Percentiles rank a stretch among this genome's conserved stretches.
phyloP scores from a whole-genome alignment of 352 stramenopile genomes.

The Phytophthora cactorum region DNA sequence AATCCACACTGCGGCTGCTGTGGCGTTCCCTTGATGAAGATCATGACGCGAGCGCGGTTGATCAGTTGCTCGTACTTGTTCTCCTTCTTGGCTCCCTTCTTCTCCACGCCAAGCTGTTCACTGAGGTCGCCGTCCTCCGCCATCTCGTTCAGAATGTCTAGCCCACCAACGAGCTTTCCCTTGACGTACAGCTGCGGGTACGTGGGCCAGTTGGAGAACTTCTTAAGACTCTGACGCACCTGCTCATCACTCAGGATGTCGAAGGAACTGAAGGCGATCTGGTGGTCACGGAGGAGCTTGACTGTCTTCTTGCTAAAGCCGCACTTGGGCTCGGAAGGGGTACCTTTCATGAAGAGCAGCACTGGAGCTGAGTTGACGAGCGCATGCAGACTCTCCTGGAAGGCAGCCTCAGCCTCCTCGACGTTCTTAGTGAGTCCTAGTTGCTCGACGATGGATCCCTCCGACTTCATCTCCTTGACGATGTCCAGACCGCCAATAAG shows the following conservation, averaged over 20 bases:
- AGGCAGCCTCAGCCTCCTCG: slow-evolving; percentile 76
- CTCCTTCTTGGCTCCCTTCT: slow-evolving; percentile 79
- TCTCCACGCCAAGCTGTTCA: slow-evolving; percentile 90
- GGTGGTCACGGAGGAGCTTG: slow-evolving; percentile 89
- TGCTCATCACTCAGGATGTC: slow-evolving; percentile 95
- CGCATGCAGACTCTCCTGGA: slow-evolving; percentile 85
- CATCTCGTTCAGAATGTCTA: slow-evolving; percentile 97
- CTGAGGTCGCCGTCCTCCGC: slow-evolving; percentile 89
- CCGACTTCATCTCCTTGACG: slow-evolving; percentile 95
- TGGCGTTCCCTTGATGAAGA: slow-evolving; percentile 98
- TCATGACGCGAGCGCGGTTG: slow-evolving; percentile 92
- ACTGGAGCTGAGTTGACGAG: slow-evolving; percentile 91
- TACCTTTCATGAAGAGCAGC: slow-evolving; percentile 97
- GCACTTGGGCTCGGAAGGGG: slow-evolving; percentile 89
- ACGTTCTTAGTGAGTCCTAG: slow-evolving; percentile 77
- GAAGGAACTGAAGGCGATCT: slow-evolving; percentile 95
- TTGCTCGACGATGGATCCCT: slow-evolving; percentile 82
- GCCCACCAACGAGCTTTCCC: slow-evolving; percentile 92
- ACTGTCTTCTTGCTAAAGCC: slow-evolving; percentile 95
- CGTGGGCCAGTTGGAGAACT: slow-evolving; percentile 97
- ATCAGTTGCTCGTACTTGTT: slow-evolving; percentile 92
- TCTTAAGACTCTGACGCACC: slow-evolving; percentile 96
- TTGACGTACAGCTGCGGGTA: slow-evolving; percentile 97
- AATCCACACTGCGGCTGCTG: slow-evolving; percentile 96
- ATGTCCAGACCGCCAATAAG: slow-evolving; percentile 98